Conservation (phyloP, 2,329 filamentous ascomycete genomes). For the Zalaria sp. region DNA sequence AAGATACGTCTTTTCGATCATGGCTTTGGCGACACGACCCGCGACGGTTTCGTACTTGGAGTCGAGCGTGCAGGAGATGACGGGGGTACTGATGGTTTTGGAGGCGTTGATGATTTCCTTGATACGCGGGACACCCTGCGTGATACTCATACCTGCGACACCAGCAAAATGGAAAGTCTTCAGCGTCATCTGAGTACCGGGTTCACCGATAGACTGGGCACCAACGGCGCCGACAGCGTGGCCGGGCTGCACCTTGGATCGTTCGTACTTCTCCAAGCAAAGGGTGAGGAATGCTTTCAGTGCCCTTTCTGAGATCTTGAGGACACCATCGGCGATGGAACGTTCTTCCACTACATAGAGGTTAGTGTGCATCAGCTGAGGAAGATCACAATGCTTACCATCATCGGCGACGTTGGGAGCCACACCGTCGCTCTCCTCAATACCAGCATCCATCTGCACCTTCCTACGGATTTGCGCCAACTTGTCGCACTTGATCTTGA, state of each 20-base stretch:
- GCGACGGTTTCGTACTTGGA: slow-evolving; percentile 62
- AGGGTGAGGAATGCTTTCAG: slow-evolving; percentile 63
- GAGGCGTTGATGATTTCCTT: slow-evolving; percentile 99
- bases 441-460: slow-evolving; percentile 4
- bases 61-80: slow-evolving; percentile 75
- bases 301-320: slow-evolving; percentile 67
- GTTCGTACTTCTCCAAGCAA: slow-evolving; percentile 81
- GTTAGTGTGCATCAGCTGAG: background rate
- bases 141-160: slow-evolving; percentile 99
- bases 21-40: slow-evolving; percentile 80
- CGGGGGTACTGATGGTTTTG: slow-evolving; percentile 81
- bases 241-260: slow-evolving; percentile 82
- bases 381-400: background rate
- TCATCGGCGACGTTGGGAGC: slow-evolving; percentile 4
- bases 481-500: slow-evolving; percentile 26
- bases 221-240: slow-evolving; percentile 93
- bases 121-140: slow-evolving; percentile 96
- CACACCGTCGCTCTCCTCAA: background rate
- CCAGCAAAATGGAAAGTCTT: slow-evolving; percentile 99
- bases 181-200: slow-evolving; percentile 96
- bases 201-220: slow-evolving; percentile 94
- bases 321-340: slow-evolving; percentile 51
- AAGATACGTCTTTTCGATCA: slow-evolving; percentile 89
- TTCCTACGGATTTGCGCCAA: slow-evolving; percentile 13
- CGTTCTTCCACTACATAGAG: background rate